Evolutionary conservation across 495 filamentous ascomycete genomes (phyloP).

Genomic region (Xylaria sp.): DNA sequence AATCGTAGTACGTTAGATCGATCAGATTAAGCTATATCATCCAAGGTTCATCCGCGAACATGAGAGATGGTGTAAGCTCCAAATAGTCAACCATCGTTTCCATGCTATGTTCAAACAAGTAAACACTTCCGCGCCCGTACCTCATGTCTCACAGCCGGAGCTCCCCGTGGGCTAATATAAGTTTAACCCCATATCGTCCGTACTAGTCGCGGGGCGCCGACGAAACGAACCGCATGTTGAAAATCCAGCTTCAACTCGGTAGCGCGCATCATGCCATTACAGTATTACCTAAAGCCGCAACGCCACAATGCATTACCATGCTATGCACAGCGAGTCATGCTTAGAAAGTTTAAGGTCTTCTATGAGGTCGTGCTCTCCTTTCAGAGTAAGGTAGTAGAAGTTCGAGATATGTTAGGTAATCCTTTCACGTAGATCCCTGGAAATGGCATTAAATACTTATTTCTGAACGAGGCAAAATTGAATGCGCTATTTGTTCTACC

Average conservation of each 20-base stretch:
- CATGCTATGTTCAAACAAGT: not conserved
- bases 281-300: not conserved
- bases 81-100: constrained; percentile 1
- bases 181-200: not conserved
- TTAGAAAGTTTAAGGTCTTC: not conserved
- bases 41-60: constrained; percentile 8
- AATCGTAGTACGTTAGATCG: not conserved
- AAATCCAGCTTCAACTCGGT: not conserved
- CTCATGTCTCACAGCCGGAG: not conserved
- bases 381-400: too few species aligned
- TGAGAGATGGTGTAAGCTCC: not conserved
- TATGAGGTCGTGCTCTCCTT: not conserved
- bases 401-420: not conserved
- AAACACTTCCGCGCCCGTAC: not conserved
- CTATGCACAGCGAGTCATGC: constrained; percentile 9
- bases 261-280: not conserved
- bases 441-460: not conserved
- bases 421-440: not conserved
- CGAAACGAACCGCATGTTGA: not conserved
- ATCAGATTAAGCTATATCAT: not conserved
- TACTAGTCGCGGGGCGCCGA: not conserved
- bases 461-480: not conserved
- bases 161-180: too few species aligned
- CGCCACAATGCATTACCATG: not conserved
- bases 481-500: not conserved